Evolutionary conservation across 2,329 filamentous ascomycete genomes (phyloP).

Genomic region (Aureobasidium sp.): DNA sequence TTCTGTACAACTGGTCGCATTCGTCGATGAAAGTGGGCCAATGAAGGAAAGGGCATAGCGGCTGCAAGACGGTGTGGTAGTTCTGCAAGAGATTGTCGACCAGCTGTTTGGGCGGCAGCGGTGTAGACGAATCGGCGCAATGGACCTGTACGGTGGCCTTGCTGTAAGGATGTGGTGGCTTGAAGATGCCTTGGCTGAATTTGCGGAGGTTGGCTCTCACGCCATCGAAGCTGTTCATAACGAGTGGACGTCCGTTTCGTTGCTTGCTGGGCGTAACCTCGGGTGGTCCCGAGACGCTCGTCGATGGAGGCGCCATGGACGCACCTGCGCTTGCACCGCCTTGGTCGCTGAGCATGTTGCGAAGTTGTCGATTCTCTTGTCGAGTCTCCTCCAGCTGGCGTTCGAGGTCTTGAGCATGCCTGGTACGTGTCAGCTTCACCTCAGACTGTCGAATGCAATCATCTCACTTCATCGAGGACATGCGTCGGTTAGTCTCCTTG

Average conservation of each 20-base stretch:
- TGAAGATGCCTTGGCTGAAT: slow-evolving; percentile 71
- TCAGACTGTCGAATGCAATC: neutral
- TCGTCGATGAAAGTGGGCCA: slow-evolving; percentile 74
- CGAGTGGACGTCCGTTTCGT: slow-evolving; percentile 51
- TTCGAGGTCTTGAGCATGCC: slow-evolving; percentile 90
- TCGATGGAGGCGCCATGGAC: neutral
- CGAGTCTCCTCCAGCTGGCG: slow-evolving; percentile 76
- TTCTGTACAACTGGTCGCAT: slow-evolving; percentile 67
- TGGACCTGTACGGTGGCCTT: slow-evolving; percentile 39
- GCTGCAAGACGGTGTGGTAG: slow-evolving; percentile 70
- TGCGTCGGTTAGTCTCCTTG: slow-evolving; percentile 94
- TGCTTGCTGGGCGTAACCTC: slow-evolving; percentile 34
- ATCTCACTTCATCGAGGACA: slow-evolving; percentile 90
- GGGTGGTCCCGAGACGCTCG: neutral
- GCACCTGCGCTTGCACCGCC: neutral
- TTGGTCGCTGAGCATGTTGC: slow-evolving; percentile 49
- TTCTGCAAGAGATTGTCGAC: slow-evolving; percentile 65
- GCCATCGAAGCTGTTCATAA: slow-evolving; percentile 59
- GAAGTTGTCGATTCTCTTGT: slow-evolving; percentile 68
- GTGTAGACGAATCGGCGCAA: slow-evolving; percentile 31
- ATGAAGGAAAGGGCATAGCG: slow-evolving; percentile 75
- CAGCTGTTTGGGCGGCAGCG: slow-evolving; percentile 59
- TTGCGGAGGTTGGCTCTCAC: slow-evolving; percentile 64
- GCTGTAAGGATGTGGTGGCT: slow-evolving; percentile 61
- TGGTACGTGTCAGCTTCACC: slow-evolving; percentile 20